Percentiles rank a stretch among this genome's conserved stretches.
phyloP scores from a whole-genome alignment of 1,284 basidiomycete species.

The Tylopilus orsonianus region DNA sequence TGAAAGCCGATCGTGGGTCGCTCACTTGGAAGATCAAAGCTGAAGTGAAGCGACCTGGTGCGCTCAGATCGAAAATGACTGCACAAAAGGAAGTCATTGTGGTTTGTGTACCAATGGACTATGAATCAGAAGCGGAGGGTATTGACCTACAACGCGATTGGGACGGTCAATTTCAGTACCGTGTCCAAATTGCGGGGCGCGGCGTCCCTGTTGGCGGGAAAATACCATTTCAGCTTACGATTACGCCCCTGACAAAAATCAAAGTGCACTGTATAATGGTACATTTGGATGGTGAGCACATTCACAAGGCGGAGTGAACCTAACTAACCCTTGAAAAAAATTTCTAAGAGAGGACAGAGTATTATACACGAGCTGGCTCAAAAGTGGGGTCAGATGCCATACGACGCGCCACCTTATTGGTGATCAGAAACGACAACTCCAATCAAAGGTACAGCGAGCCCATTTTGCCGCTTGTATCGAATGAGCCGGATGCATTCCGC shows the following conservation, averaged over 20 bases:
- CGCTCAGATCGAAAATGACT: slow-evolving; percentile 74
- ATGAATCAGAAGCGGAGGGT: slow-evolving; percentile 51
- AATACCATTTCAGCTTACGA: slow-evolving; percentile 79
- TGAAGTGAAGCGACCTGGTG: slow-evolving; percentile 79
- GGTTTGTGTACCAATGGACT: slow-evolving; percentile 72
- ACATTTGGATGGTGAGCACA: slow-evolving; percentile 74
- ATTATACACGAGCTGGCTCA: slow-evolving; percentile 68
- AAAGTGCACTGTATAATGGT: slow-evolving; percentile 79
- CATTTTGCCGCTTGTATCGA: slow-evolving; percentile 68
- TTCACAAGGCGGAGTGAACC: not conserved
- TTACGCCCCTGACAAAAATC: slow-evolving; percentile 85
- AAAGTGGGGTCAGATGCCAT: slow-evolving; percentile 79
- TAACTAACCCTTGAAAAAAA: not conserved
- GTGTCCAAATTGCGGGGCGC: slow-evolving; percentile 79
- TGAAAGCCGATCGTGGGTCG: slow-evolving; percentile 78
- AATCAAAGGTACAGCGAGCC: slow-evolving; percentile 39
- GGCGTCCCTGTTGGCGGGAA: slow-evolving; percentile 82
- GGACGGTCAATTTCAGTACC: slow-evolving; percentile 88
- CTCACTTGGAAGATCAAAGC: slow-evolving; percentile 84
- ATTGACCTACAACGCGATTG: slow-evolving; percentile 90
- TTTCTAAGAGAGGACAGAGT: slow-evolving; percentile 72
- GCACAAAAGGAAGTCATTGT: slow-evolving; percentile 76
- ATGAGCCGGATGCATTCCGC: slow-evolving; percentile 52
- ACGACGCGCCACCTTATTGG: slow-evolving; percentile 66
- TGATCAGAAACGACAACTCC: slow-evolving; percentile 48